Evolutionary conservation across 306 rosid genomes (phyloP).

Genomic region (Dryas drummondii): DNA sequence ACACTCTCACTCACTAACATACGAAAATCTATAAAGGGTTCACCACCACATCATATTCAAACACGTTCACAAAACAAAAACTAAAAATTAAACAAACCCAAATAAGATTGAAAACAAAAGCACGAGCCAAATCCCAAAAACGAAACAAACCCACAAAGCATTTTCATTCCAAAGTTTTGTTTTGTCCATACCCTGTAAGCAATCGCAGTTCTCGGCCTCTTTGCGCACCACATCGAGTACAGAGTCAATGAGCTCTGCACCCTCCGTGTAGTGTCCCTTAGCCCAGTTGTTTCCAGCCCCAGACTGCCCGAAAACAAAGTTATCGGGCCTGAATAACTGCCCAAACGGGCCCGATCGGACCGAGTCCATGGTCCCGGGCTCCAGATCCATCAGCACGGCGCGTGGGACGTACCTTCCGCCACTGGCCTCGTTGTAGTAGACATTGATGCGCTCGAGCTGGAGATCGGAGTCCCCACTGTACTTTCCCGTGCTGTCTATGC

Average conservation of each 20-base stretch:
- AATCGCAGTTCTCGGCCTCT: conserved; percentile 56
- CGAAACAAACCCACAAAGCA: not conserved
- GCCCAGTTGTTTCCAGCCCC: conserved; percentile 62
- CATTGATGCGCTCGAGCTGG: conserved; percentile 50
- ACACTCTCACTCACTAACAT: no score
- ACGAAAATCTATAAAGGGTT: no score
- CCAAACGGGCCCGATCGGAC: conserved; percentile 51
- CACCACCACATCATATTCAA: not conserved
- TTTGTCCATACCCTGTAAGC: conserved; percentile 42
- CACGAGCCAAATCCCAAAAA: not conserved
- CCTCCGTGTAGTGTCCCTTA: conserved; percentile 51
- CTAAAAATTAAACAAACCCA: not conserved
- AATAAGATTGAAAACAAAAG: not conserved
- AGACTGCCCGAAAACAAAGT: conserved; percentile 52
- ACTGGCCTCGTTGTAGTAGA: conserved; percentile 51
- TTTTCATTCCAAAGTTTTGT: not conserved
- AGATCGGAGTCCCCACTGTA: conserved; percentile 46
- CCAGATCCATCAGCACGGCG: conserved; percentile 56
- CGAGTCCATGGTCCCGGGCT: conserved; percentile 57
- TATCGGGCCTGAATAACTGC: conserved; percentile 49
- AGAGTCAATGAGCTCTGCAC: conserved; percentile 54
- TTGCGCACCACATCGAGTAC: conserved; percentile 54
- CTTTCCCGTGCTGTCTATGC: conserved; percentile 42
- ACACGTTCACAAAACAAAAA: not conserved
- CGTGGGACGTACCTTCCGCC: conserved; percentile 54